Evolutionary conservation across 2,329 filamentous ascomycete species (phyloP), one percentile per base, ranked within the genome.

Genomic region (Zarea fungicola): DNA sequence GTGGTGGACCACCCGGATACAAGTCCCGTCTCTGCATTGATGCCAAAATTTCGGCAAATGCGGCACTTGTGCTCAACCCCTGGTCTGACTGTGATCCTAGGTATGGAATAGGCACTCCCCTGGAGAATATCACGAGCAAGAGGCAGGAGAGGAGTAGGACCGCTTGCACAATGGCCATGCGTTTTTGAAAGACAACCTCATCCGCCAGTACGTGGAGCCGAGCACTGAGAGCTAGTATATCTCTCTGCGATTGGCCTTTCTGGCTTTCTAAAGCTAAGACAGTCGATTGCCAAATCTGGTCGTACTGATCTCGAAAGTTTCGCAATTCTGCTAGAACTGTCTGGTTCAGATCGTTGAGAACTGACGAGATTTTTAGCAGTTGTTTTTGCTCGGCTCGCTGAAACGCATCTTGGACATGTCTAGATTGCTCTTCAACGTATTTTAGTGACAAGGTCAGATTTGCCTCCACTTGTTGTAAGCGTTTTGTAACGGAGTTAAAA

Each of bases 341-440:
- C 40, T 75, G 76, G 65, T 99, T 99, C n/a, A 99, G 75, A 31
- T 82, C 81, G 52, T 89, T 82, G 13, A 97, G 75, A 61, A 96
- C 96, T 2, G 76, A 75, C 19, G 86, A 84, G 1, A 92, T 89
- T 62, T 92, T 93, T n/a, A 80, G 74, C 14, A 95, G 72, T 63
- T 97, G 93, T 47, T 86, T 84, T 58, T 90, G 90, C 66, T 97
- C 92, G 25, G 95, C 85, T 44, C 87, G 87, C 48, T 82, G 81
- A 54, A 96, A 88, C 0, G 89, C 89, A 56, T 96, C 89, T 40
- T 92, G 85, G 32, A 97, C 75, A 54, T 95, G 89, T 42, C 84
- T 85, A 4, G 92, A 96, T 64, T 97, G 93, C 52, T 96, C 90
- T 69, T 97, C 92, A 52, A 99, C 95, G 62, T 99, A 99, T 60